Evolutionary conservation across 129 eudicot genomes (phyloP).

Genomic region (Cynara cardunculus): DNA sequence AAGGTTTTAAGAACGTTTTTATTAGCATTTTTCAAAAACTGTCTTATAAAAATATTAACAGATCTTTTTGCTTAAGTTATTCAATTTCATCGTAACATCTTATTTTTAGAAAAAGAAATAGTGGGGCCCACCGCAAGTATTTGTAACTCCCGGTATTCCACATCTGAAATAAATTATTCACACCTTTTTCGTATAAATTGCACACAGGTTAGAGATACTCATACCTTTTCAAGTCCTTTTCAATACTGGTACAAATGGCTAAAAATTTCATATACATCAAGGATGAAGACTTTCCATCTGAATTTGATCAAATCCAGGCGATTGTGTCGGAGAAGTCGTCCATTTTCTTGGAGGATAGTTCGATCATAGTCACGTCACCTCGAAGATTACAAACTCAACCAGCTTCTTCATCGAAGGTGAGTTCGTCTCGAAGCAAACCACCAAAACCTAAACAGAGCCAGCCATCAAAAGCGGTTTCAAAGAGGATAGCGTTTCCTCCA

Average conservation of each 20-base stretch:
- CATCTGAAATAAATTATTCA: background rate
- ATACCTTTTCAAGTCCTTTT: background rate
- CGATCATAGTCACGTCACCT: conserved; percentile 16
- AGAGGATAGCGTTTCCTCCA: background rate
- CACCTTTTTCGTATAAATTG: background rate
- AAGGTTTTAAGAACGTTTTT: background rate
- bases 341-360: conserved; percentile 1
- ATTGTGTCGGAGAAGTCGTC: conserved; percentile 2
- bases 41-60: background rate
- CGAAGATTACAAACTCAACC: background rate
- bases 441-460: background rate
- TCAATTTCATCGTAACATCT: background rate
- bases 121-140: background rate
- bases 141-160: background rate
- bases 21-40: background rate
- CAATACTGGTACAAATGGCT: background rate
- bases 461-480: background rate
- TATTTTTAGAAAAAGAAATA: background rate
- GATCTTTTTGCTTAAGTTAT: background rate
- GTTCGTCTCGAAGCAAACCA: background rate
- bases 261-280: conserved; percentile 20
- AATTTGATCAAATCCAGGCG: conserved; percentile 21
- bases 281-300: conserved; percentile 24
- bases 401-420: background rate
- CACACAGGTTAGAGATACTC: background rate